phyloP scores from a whole-genome alignment of 768 basidiomycete species.

The Lactifluus rugatus region DNA sequence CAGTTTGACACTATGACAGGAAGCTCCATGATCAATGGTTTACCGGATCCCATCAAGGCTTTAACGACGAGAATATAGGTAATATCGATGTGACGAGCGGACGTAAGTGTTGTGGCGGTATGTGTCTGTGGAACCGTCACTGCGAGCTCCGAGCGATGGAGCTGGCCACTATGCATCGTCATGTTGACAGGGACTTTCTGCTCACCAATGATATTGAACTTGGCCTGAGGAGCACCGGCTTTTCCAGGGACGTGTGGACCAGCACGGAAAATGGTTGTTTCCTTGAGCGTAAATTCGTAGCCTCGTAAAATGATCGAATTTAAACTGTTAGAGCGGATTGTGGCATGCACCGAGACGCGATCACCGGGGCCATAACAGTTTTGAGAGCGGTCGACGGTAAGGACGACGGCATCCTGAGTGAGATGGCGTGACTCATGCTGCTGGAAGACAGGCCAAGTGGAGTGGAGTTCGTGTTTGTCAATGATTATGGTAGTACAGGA shows the following conservation, averaged over 20 bases:
- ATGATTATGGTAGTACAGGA: constrained; percentile 66
- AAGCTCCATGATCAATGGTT: constrained; percentile 58
- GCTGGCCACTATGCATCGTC: constrained; percentile 63
- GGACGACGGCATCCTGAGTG: constrained; percentile 56
- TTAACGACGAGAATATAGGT: constrained; percentile 69
- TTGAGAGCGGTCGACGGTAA: constrained; percentile 64
- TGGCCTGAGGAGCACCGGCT: constrained; percentile 49
- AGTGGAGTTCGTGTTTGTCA: constrained; percentile 89
- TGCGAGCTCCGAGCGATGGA: constrained; percentile 62
- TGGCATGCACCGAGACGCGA: constrained; percentile 59
- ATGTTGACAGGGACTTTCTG: constrained; percentile 62
- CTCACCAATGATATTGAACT: constrained; percentile 49
- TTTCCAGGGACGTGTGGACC: constrained; percentile 45
- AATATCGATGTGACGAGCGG: constrained; percentile 79
- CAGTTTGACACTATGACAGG: constrained; percentile 80
- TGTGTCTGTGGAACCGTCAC: constrained; percentile 64
- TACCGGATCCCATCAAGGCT: constrained; percentile 62
- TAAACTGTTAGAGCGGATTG: constrained; percentile 60
- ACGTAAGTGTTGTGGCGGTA: constrained; percentile 70
- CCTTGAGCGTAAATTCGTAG: constrained; percentile 73
- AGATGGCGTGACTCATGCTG: constrained; percentile 65
- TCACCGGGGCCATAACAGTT: constrained; percentile 86
- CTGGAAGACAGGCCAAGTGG: constrained; percentile 86
- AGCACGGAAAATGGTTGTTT: constrained; percentile 66
- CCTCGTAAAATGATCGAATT: constrained; percentile 68